Base-by-base conservation (phyloP, 257 asterid species). In the Solanum ossicruentum region DNA sequence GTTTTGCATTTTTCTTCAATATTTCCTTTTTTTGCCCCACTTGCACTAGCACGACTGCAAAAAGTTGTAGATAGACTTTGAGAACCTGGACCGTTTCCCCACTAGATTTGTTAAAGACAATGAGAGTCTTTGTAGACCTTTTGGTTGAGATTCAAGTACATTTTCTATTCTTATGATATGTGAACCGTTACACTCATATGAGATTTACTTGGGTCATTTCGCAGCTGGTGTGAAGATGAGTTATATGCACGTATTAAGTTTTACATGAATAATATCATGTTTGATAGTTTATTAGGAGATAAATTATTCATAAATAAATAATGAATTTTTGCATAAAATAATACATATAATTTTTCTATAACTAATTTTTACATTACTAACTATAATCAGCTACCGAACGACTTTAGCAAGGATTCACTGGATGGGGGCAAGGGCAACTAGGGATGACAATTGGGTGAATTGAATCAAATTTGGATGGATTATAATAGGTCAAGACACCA, bases 1-100 rank as follows among this genome's bases (percentile, higher is more conserved):
- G 87, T 79, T 32, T 32, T 21, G 83, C 63, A 84, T 61, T 80
- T 83, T 71, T 77, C 75, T 12, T 28, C 54, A 49, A n/a, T 82
- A 86, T 82, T 57, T 86, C 82, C 56, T 88, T 65, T 28, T 69
- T 67, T 77, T 85, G n/a, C 54, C 90, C 90, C 87, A 89, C 84
- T 77, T 51, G 82, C 82, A 13, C 81, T n/a, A 47, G 41, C 81
- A 43, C 61, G 51, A 15, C 47, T 23, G 63, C 63, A 63, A 52
- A 77, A 77, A 77, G 61, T 13, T 13, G 11, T 11, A 23, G 21
- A 75, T 45, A 73, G n/a, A 47, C 81, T 72, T 65, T 73, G 56
- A n/a, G 17, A 45, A 9, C 4, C 47, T 21, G 28, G n/a, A 45
- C 81, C 12, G 2, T 73, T 73, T 47, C 41, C 82, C 45, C 21